Conservation (phyloP, 768 basidiomycete genomes). For the Tylopilus balloui region DNA sequence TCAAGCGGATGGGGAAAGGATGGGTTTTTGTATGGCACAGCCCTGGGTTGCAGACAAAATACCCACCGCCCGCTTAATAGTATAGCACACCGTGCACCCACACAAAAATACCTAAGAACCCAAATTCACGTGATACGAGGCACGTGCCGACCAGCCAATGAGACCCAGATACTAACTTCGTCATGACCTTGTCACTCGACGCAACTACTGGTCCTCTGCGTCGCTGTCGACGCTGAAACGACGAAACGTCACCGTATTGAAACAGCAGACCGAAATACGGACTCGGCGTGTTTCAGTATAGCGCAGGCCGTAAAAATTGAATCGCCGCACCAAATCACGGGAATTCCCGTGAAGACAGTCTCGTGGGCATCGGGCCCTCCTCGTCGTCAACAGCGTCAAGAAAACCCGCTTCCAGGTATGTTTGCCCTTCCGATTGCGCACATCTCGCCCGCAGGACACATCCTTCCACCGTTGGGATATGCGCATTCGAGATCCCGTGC, state of each 20-base stretch:
- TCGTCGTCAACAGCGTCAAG: conserved; percentile 29
- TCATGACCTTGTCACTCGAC: too few relatives aligned
- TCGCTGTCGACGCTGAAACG: too few relatives aligned
- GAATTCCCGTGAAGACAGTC: conserved; percentile 19
- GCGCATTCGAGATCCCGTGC: neutral
- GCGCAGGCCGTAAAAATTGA: neutral
- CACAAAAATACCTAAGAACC: too few relatives aligned
- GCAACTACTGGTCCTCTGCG: too few relatives aligned
- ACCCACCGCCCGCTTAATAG: neutral
- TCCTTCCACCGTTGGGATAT: neutral
- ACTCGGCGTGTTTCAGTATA: neutral
- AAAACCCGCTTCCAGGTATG: conserved; percentile 32
- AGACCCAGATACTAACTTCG: too few relatives aligned
- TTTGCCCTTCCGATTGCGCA: conserved; percentile 8
- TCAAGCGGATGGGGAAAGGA: conserved; percentile 2
- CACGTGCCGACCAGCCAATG: too few relatives aligned
- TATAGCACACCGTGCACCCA: too few relatives aligned
- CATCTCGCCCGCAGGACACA: neutral
- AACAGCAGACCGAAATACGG: too few relatives aligned
- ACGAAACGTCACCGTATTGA: too few relatives aligned
- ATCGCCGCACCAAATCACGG: conserved; percentile 31
- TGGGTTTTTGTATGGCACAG: conserved; percentile 5
- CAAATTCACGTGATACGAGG: too few relatives aligned
- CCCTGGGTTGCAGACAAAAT: neutral
- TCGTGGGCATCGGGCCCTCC: conserved; percentile 1